Percentiles rank a stretch among this genome's conserved stretches.
These are phyloP conservation scores for Tolypocladium paradoxum DNA, from an alignment of 2,329 filamentous ascomycete genomes.

Conservation along the genomic window DNA sequence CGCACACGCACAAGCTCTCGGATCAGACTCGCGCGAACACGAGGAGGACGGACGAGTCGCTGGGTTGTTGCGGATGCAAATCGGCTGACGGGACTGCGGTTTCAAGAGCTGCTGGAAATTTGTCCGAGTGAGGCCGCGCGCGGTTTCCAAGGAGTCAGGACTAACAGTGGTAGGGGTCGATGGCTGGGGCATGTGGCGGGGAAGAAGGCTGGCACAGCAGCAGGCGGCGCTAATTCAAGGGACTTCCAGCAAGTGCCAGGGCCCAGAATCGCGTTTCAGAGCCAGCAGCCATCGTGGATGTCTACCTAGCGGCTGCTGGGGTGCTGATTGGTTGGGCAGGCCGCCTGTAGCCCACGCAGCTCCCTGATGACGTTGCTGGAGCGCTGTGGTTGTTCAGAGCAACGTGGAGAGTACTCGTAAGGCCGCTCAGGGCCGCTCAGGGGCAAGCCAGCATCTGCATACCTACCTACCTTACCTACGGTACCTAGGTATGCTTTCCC, in stretches of 20 bases:
- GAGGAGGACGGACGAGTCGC: not conserved
- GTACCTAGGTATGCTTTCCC: too few species aligned
- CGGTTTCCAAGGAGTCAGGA: not conserved
- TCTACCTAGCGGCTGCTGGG: not conserved
- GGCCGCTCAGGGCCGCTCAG: too few species aligned
- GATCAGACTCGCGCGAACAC: not conserved
- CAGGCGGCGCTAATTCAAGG: not conserved
- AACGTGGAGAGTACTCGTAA: too few species aligned
- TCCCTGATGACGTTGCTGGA: not conserved
- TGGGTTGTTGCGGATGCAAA: not conserved
- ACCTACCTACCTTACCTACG: too few species aligned
- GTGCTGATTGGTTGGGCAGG: not conserved
- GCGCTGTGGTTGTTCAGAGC: too few species aligned
- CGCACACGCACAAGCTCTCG: not conserved
- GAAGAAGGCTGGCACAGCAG: not conserved
- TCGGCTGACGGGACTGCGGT: not conserved
- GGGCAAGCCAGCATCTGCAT: too few species aligned
- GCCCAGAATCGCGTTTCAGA: not conserved
- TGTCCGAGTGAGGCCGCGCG: not conserved
- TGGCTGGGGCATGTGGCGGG: not conserved
- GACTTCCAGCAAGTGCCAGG: not conserved
- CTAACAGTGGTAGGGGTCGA: not conserved
- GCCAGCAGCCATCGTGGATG: not conserved
- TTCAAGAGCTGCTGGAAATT: not conserved
- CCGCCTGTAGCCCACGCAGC: not conserved